These are phyloP conservation scores for Kazachstania taianensis DNA, from an alignment of 805 yeast genomes.

Conservation along the genomic window DNA sequence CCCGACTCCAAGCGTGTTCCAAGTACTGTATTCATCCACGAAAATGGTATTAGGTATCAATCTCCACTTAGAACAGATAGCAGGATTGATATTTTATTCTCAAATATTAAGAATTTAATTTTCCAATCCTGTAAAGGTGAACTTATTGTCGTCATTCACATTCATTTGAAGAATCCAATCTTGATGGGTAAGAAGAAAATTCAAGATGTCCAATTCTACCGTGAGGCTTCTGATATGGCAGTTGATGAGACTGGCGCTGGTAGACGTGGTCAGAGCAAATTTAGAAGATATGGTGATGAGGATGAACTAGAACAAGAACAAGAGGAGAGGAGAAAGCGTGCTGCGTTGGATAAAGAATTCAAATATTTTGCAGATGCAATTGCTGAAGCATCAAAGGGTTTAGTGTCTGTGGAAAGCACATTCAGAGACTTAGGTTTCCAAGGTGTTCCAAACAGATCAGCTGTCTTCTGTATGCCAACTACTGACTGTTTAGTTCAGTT, in stretches of 20 bases:
- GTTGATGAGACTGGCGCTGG: constrained; percentile 96
- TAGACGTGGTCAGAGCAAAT: constrained; percentile 59
- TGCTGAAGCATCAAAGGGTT: constrained; percentile 76
- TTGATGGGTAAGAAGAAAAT: constrained; percentile 95
- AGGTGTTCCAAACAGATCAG: constrained; percentile 94
- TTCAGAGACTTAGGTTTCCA: constrained; percentile 93
- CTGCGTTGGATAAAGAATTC: constrained; percentile 85
- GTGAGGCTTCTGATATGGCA: constrained; percentile 93
- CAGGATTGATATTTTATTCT: constrained; percentile 75
- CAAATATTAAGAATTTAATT: constrained; percentile 85
- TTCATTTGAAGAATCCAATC: constrained; percentile 84
- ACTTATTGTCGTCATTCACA: constrained; percentile 81
- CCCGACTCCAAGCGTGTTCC: constrained; percentile 96
- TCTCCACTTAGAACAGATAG: constrained; percentile 79
- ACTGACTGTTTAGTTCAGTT: constrained; percentile 93
- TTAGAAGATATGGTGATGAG: constrained; percentile 89
- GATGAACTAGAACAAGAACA: constrained; percentile 98
- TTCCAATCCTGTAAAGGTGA: constrained; percentile 97
- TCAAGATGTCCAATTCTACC: constrained; percentile 87
- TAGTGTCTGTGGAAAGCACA: constrained; percentile 83
- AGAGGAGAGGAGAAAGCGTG: constrained; percentile 90
- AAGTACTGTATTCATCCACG: constrained; percentile 83
- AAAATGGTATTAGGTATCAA: constrained; percentile 91
- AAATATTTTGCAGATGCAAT: constrained; percentile 81
- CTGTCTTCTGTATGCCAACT: constrained; percentile 92